phyloP scores from a whole-genome alignment of 345 rosid species.

The Salix arbutifolia region DNA sequence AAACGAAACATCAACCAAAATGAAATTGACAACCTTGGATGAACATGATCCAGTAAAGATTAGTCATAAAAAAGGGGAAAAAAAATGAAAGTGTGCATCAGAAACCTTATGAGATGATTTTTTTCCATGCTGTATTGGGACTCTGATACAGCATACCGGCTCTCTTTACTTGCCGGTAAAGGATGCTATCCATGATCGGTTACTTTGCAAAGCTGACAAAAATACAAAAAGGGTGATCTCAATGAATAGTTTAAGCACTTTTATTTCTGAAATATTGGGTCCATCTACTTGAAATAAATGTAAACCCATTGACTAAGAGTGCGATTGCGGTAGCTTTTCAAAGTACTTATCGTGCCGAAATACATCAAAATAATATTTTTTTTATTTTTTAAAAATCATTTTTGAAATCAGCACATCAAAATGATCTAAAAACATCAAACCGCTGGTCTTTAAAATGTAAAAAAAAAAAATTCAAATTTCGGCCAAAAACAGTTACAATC shows the following conservation, averaged over 20 bases:
- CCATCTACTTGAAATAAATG: too few relatives aligned
- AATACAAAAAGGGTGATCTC: background rate
- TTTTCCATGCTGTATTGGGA: background rate
- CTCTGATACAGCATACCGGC: background rate
- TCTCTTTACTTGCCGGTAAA: constrained; percentile 5
- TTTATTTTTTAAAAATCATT: too few relatives aligned
- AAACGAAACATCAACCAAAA: too few relatives aligned
- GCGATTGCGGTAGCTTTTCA: too few relatives aligned
- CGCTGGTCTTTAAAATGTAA: too few relatives aligned
- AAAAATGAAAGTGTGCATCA: background rate
- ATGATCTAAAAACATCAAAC: too few relatives aligned
- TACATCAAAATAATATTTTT: too few relatives aligned
- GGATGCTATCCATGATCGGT: background rate
- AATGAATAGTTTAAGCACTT: background rate
- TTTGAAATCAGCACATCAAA: too few relatives aligned
- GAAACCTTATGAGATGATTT: background rate
- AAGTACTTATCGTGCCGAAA: too few relatives aligned
- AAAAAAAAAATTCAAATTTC: too few relatives aligned
- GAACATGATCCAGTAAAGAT: background rate
- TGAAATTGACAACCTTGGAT: too few relatives aligned
- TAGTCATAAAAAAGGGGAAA: background rate
- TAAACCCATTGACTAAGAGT: background rate
- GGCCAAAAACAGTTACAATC: too few relatives aligned
- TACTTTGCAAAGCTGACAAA: background rate
- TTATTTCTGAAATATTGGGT: background rate